Conservation (phyloP, 2,329 filamentous ascomycete genomes). For the Epichloe aotearoae region DNA sequence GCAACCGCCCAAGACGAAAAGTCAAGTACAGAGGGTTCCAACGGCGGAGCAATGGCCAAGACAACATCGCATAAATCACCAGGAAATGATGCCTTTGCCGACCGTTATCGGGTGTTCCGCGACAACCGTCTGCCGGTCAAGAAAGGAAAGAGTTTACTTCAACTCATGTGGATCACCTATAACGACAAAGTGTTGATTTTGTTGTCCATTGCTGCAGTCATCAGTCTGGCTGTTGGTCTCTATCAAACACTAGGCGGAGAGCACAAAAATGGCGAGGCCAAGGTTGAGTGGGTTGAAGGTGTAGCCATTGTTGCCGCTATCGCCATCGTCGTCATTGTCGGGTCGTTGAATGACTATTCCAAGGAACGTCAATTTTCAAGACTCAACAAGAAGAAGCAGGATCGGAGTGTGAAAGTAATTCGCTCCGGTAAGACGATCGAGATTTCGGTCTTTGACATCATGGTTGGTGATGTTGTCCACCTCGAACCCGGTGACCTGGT, state of each 20-base stretch:
- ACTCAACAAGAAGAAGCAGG: slow-evolving; percentile 67
- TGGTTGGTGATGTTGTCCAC: slow-evolving; percentile 58
- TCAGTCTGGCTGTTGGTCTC: slow-evolving; percentile 61
- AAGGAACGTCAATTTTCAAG: slow-evolving; percentile 71
- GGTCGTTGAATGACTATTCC: slow-evolving; percentile 67
- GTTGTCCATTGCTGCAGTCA: slow-evolving; percentile 54
- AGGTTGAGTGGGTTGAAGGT: slow-evolving; percentile 68
- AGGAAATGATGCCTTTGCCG: slow-evolving; percentile 32
- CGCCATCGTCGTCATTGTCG: slow-evolving; percentile 61
- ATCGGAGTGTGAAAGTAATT: slow-evolving; percentile 57
- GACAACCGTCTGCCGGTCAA: slow-evolving; percentile 63
- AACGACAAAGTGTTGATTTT: slow-evolving; percentile 72
- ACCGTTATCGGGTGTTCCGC: slow-evolving; percentile 56
- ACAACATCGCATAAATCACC: slow-evolving; percentile 5
- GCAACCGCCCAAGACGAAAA: slow-evolving; percentile 34
- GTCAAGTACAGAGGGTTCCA: slow-evolving; percentile 18
- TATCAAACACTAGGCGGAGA: slow-evolving; percentile 58
- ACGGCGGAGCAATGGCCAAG: background rate
- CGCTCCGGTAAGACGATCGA: slow-evolving; percentile 59
- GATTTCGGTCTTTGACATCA: slow-evolving; percentile 54
- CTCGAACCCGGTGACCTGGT: slow-evolving; percentile 66
- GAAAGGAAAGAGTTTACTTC: slow-evolving; percentile 58
- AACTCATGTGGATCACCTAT: slow-evolving; percentile 71
- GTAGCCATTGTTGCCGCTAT: slow-evolving; percentile 75
- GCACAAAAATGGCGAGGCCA: slow-evolving; percentile 36